Conservation (phyloP, 306 rosid genomes). For the Lablab purpureus region DNA sequence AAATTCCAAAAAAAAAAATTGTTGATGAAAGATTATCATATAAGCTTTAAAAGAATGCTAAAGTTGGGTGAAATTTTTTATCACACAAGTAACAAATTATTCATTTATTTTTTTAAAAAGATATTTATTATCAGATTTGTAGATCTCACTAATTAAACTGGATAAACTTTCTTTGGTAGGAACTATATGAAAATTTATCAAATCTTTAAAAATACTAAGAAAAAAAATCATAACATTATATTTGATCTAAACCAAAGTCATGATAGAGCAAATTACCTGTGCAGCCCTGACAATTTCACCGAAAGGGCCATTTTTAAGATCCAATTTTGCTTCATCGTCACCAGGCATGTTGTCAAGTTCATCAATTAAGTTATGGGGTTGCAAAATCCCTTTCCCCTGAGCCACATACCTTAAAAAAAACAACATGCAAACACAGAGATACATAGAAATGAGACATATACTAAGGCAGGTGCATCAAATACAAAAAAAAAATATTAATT, state of each 20-base stretch:
- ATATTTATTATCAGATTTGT: neutral
- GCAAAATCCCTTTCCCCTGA: constrained; percentile 89
- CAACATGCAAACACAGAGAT: neutral
- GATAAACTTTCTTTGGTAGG: too few species aligned
- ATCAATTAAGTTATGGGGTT: constrained; percentile 84
- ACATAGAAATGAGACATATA: neutral
- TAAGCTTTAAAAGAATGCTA: neutral
- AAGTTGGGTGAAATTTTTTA: neutral
- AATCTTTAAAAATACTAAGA: neutral
- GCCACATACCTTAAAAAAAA: constrained; percentile 71
- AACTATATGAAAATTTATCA: neutral
- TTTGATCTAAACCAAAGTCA: neutral
- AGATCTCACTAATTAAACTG: neutral
- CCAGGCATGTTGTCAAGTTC: constrained; percentile 65
- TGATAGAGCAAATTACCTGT: constrained; percentile 43
- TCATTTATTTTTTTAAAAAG: neutral
- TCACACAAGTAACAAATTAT: neutral
- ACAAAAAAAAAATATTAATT: neutral
- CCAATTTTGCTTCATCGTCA: constrained; percentile 47
- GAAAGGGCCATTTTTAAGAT: constrained; percentile 57
- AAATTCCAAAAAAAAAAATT: too few species aligned
- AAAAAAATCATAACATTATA: neutral
- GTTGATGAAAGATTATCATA: too few species aligned
- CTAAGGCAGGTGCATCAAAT: neutral
- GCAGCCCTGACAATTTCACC: constrained; percentile 56